phyloP scores from a whole-genome alignment of 192 early-diverging fungal genomes.

The Gigaspora rosea region DNA sequence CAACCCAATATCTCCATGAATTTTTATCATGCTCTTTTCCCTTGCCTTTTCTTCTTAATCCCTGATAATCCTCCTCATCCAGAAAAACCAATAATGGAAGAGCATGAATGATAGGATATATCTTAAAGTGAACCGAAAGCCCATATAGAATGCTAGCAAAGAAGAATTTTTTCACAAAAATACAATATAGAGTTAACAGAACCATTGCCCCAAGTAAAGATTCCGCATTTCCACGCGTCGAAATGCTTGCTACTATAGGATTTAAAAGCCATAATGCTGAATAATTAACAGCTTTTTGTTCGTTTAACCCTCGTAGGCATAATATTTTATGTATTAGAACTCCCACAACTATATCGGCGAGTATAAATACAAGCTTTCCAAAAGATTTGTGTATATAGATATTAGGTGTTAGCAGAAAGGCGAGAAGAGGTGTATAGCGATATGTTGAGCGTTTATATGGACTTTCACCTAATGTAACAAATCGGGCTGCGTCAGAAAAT shows the following conservation, averaged over 20 bases:
- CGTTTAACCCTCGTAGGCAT: conserved; percentile 55
- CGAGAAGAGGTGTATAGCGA: conserved; percentile 96
- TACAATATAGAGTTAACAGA: conserved; percentile 70
- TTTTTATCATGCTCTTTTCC: conserved; percentile 13
- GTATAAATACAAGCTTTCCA: conserved; percentile 93
- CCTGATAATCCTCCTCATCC: conserved; percentile 45
- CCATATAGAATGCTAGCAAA: conserved; percentile 78
- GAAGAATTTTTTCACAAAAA: conserved; percentile 55
- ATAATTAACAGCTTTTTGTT: conserved; percentile 51
- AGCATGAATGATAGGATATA: conserved; percentile 96
- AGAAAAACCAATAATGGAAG: conserved; percentile 76
- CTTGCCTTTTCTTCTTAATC: conserved; percentile 34
- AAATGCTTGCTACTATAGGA: conserved; percentile 95
- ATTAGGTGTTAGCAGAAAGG: conserved; percentile 85
- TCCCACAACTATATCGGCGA: conserved; percentile 79
- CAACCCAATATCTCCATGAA: conserved; percentile 18
- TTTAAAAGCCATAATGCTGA: conserved; percentile 87
- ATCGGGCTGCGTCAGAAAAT: conserved; percentile 90
- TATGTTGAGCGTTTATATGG: conserved; percentile 94
- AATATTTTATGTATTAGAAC: conserved; percentile 61
- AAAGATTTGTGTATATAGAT: conserved; percentile 70
- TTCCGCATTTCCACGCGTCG: conserved; percentile 93
- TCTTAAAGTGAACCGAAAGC: conserved; percentile 93
- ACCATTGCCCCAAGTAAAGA: conserved; percentile 80
- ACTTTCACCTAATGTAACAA: conserved; percentile 67